Conservation (phyloP, 345 rosid species). For the Abelmoschus esculentus region DNA sequence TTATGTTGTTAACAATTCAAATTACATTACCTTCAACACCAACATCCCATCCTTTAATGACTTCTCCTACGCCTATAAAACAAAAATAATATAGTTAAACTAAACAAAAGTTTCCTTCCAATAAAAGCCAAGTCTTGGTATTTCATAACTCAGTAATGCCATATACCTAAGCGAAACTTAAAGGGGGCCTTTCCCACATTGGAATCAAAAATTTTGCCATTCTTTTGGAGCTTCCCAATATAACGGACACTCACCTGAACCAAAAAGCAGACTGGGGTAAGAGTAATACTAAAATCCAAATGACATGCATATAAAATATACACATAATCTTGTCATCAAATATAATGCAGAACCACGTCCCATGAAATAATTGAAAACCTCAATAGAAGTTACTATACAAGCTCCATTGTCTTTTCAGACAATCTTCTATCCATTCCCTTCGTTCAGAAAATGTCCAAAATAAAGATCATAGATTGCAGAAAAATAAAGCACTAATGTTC, state of each 20-base stretch:
- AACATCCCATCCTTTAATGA: slow-evolving; percentile 98
- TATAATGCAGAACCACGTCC: neutral
- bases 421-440: neutral
- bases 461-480: neutral
- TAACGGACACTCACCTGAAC: slow-evolving; percentile 75
- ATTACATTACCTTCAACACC: slow-evolving; percentile 70
- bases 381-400: neutral
- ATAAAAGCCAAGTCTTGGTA: neutral
- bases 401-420: neutral
- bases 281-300: too few species aligned
- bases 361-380: neutral
- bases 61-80: slow-evolving; percentile 72
- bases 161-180: slow-evolving; percentile 70
- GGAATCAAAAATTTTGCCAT: slow-evolving; percentile 79
- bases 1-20: neutral
- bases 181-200: slow-evolving; percentile 72
- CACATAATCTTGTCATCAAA: neutral
- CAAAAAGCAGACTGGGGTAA: neutral
- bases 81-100: slow-evolving; percentile 7
- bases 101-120: neutral
- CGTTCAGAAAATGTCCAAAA: neutral
- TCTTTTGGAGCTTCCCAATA: slow-evolving; percentile 86
- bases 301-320: neutral
- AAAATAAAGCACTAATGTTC: neutral
- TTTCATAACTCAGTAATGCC: slow-evolving; percentile 1